Evolutionary conservation across 106 monocot species (phyloP).

Genomic region (Dendrobium huoshanense): DNA sequence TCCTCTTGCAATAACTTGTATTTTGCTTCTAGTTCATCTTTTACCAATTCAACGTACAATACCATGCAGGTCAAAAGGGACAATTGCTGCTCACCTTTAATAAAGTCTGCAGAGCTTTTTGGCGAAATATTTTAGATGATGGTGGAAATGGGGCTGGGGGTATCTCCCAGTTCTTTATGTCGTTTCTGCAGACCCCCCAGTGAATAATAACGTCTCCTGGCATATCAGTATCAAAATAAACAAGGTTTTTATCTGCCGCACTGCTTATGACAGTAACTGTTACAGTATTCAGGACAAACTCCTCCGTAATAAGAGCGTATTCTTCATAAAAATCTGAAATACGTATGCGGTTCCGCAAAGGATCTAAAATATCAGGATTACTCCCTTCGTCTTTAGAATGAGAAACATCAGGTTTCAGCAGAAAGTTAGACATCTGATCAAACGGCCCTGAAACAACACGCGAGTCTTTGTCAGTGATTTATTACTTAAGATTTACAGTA

Average conservation of each 20-base stretch:
- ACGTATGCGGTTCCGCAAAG: slow-evolving; percentile 10
- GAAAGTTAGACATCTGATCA: slow-evolving; percentile 49
- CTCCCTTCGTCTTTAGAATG: slow-evolving; percentile 11
- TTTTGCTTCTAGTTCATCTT: background rate
- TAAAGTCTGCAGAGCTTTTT: slow-evolving; percentile 74
- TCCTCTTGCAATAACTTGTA: background rate
- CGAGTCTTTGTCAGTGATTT: background rate
- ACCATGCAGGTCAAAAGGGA: background rate
- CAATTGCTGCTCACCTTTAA: slow-evolving; percentile 50
- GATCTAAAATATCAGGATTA: slow-evolving; percentile 10
- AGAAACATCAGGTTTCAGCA: slow-evolving; percentile 51
- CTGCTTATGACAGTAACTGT: slow-evolving; percentile 55
- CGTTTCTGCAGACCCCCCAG: slow-evolving; percentile 80
- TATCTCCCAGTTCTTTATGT: slow-evolving; percentile 64
- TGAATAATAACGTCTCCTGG: slow-evolving; percentile 77
- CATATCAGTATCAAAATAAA: slow-evolving; percentile 83
- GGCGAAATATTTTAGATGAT: slow-evolving; percentile 52
- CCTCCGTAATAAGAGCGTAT: slow-evolving; percentile 60
- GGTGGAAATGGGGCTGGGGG: slow-evolving; percentile 75
- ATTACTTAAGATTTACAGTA: background rate
- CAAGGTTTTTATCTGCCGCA: slow-evolving; percentile 39
- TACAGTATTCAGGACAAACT: slow-evolving; percentile 50
- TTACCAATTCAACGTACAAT: background rate
- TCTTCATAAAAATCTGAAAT: slow-evolving; percentile 49
- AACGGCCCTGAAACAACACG: slow-evolving; percentile 46